phyloP scores from a whole-genome alignment of 495 filamentous ascomycete species.

The Penicillium crystallinum region DNA sequence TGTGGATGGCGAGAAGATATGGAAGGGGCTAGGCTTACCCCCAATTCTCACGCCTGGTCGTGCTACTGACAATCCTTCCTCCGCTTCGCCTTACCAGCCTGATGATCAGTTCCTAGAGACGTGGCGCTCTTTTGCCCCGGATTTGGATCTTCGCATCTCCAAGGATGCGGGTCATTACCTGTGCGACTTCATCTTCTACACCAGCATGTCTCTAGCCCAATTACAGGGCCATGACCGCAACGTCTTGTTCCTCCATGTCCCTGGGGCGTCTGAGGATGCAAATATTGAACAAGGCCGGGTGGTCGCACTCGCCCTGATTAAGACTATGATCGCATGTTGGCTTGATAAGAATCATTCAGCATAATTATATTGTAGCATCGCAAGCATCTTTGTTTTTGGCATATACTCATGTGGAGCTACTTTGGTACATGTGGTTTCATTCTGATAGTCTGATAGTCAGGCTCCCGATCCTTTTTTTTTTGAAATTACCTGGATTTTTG shows the following conservation, averaged over 20 bases:
- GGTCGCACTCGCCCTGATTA: constrained; percentile 63
- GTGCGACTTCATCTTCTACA: constrained; percentile 85
- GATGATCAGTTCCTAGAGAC: constrained; percentile 29
- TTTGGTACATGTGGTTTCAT: not conserved
- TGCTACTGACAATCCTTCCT: constrained; percentile 5
- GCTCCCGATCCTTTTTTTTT: not conserved
- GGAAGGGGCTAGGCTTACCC: constrained; percentile 40
- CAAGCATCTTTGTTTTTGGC: not conserved
- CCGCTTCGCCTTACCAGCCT: constrained; percentile 24
- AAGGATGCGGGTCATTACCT: constrained; percentile 76
- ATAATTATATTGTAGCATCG: not conserved
- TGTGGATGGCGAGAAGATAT: constrained; percentile 46
- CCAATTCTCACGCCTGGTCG: constrained; percentile 30
- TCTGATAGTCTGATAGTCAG: not conserved
- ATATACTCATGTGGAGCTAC: not conserved
- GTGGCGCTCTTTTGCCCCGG: constrained; percentile 31
- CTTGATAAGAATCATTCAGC: constrained; percentile 21
- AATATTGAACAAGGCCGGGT: constrained; percentile 55
- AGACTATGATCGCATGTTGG: constrained; percentile 55
- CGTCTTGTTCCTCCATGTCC: constrained; percentile 77
- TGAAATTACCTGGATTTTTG: not conserved
- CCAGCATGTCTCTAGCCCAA: constrained; percentile 55
- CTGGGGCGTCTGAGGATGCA: constrained; percentile 50
- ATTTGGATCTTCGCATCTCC: constrained; percentile 57
- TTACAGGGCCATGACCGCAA: constrained; percentile 47